phyloP scores from a whole-genome alignment of 2,329 filamentous ascomycete genomes.

The Pseudofabraea citricarpa region DNA sequence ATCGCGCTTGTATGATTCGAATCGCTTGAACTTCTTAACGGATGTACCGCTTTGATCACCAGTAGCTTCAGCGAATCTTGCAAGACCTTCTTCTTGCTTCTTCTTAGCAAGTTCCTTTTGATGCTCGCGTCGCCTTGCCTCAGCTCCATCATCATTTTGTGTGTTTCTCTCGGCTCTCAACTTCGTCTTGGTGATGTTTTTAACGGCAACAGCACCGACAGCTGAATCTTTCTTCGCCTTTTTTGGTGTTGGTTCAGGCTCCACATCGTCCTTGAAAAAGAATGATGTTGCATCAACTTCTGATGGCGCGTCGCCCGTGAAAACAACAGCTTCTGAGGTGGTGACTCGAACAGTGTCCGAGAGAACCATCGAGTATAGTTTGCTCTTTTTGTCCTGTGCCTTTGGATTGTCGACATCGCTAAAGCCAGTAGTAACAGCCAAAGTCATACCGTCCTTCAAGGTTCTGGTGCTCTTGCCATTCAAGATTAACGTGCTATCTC shows the following conservation, averaged over 20 bases:
- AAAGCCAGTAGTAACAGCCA: constrained; percentile 86
- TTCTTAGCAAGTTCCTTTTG: constrained; percentile 84
- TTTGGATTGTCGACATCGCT: constrained; percentile 83
- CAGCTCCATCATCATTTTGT: constrained; percentile 83
- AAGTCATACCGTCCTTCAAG: constrained; percentile 95
- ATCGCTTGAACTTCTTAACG: constrained; percentile 97
- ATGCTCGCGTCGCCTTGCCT: constrained; percentile 81
- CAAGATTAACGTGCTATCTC: constrained; percentile 76
- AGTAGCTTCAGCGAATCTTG: constrained; percentile 79
- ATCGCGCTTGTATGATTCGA: constrained; percentile 98
- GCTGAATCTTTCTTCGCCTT: constrained; percentile 82
- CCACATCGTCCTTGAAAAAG: constrained; percentile 97
- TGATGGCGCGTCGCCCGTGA: constrained; percentile 87
- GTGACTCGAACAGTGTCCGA: constrained; percentile 92
- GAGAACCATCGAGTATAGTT: constrained; percentile 82
- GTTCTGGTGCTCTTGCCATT: constrained; percentile 80
- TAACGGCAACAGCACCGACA: constrained; percentile 82
- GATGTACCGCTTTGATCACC: constrained; percentile 83
- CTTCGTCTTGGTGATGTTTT: constrained; percentile 92
- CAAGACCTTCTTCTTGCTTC: constrained; percentile 85
- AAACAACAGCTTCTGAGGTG: constrained; percentile 72
- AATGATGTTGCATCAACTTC: constrained; percentile 94
- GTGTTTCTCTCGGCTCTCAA: constrained; percentile 86
- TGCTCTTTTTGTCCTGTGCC: constrained; percentile 85
- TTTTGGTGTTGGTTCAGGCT: constrained; percentile 79